A percentile compares a stretch with the other conserved stretches of the same genome.
Evolutionary conservation across 805 yeast species (phyloP).

Genomic region (Candida qinlingensis): DNA sequence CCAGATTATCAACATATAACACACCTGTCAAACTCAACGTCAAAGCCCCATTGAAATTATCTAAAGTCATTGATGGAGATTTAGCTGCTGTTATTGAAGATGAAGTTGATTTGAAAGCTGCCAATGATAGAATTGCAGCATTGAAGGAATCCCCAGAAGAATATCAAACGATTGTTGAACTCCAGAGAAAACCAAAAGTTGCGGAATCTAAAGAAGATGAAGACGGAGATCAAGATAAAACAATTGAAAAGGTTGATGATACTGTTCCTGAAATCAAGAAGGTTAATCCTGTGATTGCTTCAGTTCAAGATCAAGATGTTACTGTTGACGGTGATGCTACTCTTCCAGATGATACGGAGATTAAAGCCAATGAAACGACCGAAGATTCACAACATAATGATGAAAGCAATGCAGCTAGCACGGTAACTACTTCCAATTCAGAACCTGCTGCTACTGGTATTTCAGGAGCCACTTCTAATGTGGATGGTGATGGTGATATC

Average conservation of each 20-base stretch:
- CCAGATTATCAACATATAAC: conserved; percentile 50
- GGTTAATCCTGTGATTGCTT: conserved; percentile 19
- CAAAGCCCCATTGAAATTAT: conserved; percentile 29
- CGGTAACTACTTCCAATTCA: conserved; percentile 13
- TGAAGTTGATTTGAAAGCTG: conserved; percentile 26
- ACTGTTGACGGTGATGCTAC: conserved; percentile 45
- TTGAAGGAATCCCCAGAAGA: conserved; percentile 20
- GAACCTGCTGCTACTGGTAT: conserved; percentile 5
- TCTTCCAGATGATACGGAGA: conserved; percentile 40
- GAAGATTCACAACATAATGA: conserved; percentile 42
- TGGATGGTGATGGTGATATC: conserved; percentile 29
- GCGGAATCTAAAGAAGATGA: conserved; percentile 10
- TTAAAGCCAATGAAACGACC: conserved; percentile 35
- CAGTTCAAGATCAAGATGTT: conserved; percentile 24
- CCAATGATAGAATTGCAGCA: conserved; percentile 20
- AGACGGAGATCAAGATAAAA: conserved; percentile 12
- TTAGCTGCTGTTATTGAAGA: conserved; percentile 17
- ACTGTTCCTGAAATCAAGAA: conserved; percentile 13
- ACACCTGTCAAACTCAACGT: conserved; percentile 28
- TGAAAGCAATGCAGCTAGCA: conserved; percentile 15
- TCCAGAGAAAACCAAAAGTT: conserved; percentile 4
- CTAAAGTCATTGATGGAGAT: conserved; percentile 36
- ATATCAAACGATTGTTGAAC: conserved; percentile 10
- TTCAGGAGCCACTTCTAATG: conserved; percentile 5
- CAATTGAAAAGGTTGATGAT: conserved; percentile 21